phyloP scores from a whole-genome alignment of 2,329 filamentous ascomycete genomes.

The Plenodomus tracheiphilus region DNA sequence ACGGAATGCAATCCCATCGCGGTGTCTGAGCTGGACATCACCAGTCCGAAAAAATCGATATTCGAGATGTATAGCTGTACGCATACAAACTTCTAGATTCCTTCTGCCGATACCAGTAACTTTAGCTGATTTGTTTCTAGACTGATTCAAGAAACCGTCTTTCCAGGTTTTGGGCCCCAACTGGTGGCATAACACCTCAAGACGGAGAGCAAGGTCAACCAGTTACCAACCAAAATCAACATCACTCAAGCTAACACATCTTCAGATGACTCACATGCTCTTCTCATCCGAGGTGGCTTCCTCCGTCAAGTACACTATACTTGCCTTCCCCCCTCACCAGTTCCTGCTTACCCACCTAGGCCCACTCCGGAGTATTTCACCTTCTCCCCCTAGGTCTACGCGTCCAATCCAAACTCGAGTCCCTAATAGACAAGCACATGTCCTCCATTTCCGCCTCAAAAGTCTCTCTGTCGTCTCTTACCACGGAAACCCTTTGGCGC shows the following conservation, averaged over 20 bases:
- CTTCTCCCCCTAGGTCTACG: conserved; percentile 83
- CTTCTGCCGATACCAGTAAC: too few relatives aligned
- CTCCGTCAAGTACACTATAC: conserved; percentile 45
- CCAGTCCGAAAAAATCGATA: conserved; percentile 8
- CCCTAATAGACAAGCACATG: conserved; percentile 89
- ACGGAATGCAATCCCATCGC: conserved; percentile 23
- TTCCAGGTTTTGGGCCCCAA: conserved; percentile 79
- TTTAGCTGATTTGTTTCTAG: conserved; percentile 35
- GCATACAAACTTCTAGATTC: neutral
- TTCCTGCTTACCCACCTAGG: conserved; percentile 52
- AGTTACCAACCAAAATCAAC: neutral
- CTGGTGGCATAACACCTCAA: conserved; percentile 65
- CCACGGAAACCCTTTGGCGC: conserved; percentile 81
- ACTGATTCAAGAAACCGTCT: conserved; percentile 63
- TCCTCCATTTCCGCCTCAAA: conserved; percentile 76
- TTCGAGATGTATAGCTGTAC: conserved; percentile 46
- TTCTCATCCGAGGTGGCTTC: conserved; percentile 52
- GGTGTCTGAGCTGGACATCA: conserved; percentile 5
- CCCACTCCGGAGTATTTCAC: conserved; percentile 90
- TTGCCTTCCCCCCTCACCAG: neutral
- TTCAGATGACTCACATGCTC: conserved; percentile 47
- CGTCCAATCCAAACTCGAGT: conserved; percentile 86
- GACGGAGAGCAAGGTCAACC: conserved; percentile 51
- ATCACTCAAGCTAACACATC: conserved; percentile 2
- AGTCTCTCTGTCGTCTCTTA: conserved; percentile 80